Conservation (phyloP, 2,329 filamentous ascomycete species). For the Tolypocladium pustulatum region DNA sequence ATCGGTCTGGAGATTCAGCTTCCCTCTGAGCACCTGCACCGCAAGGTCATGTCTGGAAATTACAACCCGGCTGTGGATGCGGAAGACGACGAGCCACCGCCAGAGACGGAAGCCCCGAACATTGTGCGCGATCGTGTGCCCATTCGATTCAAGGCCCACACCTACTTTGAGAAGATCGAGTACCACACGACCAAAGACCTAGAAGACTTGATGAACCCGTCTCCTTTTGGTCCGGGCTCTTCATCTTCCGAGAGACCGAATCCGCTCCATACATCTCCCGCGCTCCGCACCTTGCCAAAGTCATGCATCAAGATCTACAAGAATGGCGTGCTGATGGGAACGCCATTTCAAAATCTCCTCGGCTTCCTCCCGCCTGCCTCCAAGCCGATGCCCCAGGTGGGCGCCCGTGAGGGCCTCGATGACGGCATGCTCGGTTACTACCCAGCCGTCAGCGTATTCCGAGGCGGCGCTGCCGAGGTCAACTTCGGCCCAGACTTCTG, state of each 20-base stretch:
- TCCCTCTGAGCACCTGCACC: slow-evolving; percentile 74
- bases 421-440: slow-evolving; percentile 96
- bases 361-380: slow-evolving; percentile 89
- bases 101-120: slow-evolving; percentile 55
- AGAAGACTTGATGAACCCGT: slow-evolving; percentile 70
- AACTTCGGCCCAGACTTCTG: slow-evolving; percentile 95
- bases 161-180: slow-evolving; percentile 89
- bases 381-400: slow-evolving; percentile 57
- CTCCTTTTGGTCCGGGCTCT: slow-evolving; percentile 32
- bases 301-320: slow-evolving; percentile 87
- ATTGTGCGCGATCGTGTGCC: slow-evolving; percentile 92
- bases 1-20: slow-evolving; percentile 89
- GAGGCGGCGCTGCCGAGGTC: slow-evolving; percentile 80
- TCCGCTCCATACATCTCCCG: slow-evolving; percentile 60
- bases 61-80: slow-evolving; percentile 80
- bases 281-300: slow-evolving; percentile 77
- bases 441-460: slow-evolving; percentile 84
- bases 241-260: slow-evolving; percentile 50
- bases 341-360: slow-evolving; percentile 76
- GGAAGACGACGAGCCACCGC: slow-evolving; percentile 43
- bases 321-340: slow-evolving; percentile 79
- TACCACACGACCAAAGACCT: slow-evolving; percentile 82
- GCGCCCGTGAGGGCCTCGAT: slow-evolving; percentile 77
- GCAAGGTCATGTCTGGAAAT: slow-evolving; percentile 75
- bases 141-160: slow-evolving; percentile 85